Evolutionary conservation across 2,329 filamentous ascomycete species (phyloP).

Genomic region (Ophiostoma sp.): DNA sequence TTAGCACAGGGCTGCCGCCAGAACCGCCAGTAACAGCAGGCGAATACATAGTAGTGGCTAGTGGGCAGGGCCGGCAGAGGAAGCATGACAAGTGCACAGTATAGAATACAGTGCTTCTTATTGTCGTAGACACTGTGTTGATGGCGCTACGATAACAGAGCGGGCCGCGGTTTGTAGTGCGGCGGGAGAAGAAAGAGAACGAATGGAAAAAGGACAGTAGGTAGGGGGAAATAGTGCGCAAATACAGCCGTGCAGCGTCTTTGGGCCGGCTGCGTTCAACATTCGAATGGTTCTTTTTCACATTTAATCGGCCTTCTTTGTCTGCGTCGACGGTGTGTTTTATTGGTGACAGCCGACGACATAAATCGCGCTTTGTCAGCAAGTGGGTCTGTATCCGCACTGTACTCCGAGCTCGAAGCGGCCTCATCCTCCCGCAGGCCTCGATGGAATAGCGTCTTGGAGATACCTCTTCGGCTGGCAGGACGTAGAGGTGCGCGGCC

Average conservation of each 20-base stretch:
- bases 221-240: not conserved
- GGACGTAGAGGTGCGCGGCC: constrained; percentile 4
- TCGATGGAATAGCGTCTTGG: not conserved
- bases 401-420: not conserved
- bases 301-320: not conserved
- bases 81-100: not conserved
- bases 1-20: constrained; percentile 8
- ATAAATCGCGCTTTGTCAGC: not conserved
- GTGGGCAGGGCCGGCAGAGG: not conserved
- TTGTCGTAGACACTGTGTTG: not conserved
- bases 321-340: not conserved
- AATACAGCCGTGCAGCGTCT: not conserved
- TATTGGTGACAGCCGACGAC: not conserved
- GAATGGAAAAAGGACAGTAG: not conserved
- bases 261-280: not conserved
- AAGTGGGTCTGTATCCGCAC: not conserved
- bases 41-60: not conserved
- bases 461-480: not conserved
- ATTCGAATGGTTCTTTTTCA: not conserved
- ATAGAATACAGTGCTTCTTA: not conserved
- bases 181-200: constrained; percentile 1
- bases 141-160: not conserved
- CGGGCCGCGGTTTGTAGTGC: constrained; percentile 1
- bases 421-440: constrained; percentile 1
- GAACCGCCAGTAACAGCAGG: not conserved